These are phyloP conservation scores for Cercospora sp. DNA, from an alignment of 2,329 filamentous ascomycete genomes.

Conservation along the genomic window DNA sequence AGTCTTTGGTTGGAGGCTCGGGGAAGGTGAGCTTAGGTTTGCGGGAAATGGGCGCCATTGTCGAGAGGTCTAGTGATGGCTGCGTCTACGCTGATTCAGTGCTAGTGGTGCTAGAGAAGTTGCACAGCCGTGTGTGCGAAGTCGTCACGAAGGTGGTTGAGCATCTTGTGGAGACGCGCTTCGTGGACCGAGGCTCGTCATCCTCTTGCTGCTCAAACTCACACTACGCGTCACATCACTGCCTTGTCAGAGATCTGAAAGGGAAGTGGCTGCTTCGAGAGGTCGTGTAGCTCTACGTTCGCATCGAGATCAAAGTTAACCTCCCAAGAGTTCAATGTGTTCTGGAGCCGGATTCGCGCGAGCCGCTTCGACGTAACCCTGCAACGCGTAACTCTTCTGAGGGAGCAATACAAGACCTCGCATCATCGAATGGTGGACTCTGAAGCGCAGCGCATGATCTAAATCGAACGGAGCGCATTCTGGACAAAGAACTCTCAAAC, in stretches of 20 bases:
- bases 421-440: no score
- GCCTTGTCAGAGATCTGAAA: not conserved
- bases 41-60: constrained; percentile 24
- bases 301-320: no score
- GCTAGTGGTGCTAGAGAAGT: not conserved
- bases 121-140: not conserved
- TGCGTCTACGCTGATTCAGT: not conserved
- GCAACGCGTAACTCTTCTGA: no score
- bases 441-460: no score
- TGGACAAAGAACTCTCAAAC: no score
- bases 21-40: constrained; percentile 29
- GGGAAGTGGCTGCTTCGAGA: no score
- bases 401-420: no score
- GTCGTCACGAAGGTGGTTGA: not conserved
- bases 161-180: not conserved
- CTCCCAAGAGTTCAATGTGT: no score
- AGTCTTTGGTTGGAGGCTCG: constrained; percentile 31
- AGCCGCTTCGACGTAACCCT: no score
- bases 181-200: not conserved
- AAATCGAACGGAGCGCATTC: no score
- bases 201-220: not conserved
- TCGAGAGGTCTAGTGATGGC: not conserved
- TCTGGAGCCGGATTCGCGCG: no score
- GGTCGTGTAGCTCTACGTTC: no score
- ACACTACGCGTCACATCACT: not conserved